Percentiles rank a stretch among this genome's conserved stretches.
Conservation (phyloP, 352 stramenopile species). For the Stramenopiles sp. region DNA sequence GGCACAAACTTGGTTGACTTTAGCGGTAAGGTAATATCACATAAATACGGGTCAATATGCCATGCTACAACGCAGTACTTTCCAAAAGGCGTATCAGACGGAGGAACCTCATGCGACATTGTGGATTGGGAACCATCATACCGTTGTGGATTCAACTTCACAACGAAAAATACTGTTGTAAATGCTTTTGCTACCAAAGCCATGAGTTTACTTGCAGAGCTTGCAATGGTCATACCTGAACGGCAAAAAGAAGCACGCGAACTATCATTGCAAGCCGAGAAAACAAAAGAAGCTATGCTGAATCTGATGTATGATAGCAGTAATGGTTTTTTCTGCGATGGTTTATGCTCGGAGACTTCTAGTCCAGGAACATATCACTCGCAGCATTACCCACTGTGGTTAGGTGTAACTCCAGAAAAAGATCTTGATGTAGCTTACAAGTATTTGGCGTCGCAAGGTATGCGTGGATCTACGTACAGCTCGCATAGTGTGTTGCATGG, state of each 20-base stretch:
- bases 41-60: background rate
- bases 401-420: background rate
- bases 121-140: background rate
- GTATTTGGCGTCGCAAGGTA: background rate
- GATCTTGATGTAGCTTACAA: background rate
- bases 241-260: background rate
- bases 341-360: background rate
- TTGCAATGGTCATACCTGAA: background rate
- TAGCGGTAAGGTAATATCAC: background rate
- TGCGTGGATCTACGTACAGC: background rate
- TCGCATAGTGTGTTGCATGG: background rate
- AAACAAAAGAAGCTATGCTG: background rate
- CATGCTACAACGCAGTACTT: background rate
- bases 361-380: background rate
- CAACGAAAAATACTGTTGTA: background rate
- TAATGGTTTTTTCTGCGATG: background rate
- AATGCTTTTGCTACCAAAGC: background rate
- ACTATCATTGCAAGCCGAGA: background rate
- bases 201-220: background rate
- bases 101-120: background rate
- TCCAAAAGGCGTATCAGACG: background rate
- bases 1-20: background rate
- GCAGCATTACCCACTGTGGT: background rate
- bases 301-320: background rate
- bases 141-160: background rate